These are phyloP conservation scores for Hanseniaspora clermontiae DNA, from an alignment of 805 yeast species.

Conservation along the genomic window DNA sequence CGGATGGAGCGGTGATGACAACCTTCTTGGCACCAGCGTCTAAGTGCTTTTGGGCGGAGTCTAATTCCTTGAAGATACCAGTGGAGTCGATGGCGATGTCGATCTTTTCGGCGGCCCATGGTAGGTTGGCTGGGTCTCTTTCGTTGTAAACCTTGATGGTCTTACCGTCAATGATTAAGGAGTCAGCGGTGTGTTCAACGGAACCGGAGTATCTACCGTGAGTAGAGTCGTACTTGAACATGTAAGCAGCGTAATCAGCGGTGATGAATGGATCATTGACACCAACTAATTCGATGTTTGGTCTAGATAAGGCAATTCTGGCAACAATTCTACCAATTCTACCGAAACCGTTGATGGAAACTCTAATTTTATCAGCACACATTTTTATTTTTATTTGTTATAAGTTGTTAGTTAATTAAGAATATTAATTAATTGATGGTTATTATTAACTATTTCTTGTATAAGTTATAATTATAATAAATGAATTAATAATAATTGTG, in stretches of 20 bases:
- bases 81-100: conserved; percentile 60
- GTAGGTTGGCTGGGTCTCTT: conserved; percentile 54
- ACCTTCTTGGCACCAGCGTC: conserved; percentile 67
- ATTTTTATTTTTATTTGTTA: conserved; percentile 1
- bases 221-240: conserved; percentile 65
- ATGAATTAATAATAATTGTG: not conserved
- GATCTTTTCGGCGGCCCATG: conserved; percentile 53
- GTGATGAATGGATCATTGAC: conserved; percentile 60
- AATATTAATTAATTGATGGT: conserved; percentile 12
- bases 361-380: conserved; percentile 18
- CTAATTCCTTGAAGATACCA: conserved; percentile 56
- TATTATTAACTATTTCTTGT: not conserved
- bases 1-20: conserved; percentile 58
- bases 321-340: conserved; percentile 59
- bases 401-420: not conserved
- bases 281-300: conserved; percentile 46
- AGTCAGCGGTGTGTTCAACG: conserved; percentile 41
- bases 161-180: conserved; percentile 42
- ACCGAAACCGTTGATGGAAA: conserved; percentile 66
- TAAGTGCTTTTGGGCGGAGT: conserved; percentile 55
- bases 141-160: conserved; percentile 44
- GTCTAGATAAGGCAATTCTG: conserved; percentile 47
- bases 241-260: conserved; percentile 57
- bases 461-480: not conserved
- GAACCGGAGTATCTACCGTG: conserved; percentile 54